Base-by-base conservation (phyloP, 139 green algal genomes). In the Chlamydomonas applanata region DNA sequence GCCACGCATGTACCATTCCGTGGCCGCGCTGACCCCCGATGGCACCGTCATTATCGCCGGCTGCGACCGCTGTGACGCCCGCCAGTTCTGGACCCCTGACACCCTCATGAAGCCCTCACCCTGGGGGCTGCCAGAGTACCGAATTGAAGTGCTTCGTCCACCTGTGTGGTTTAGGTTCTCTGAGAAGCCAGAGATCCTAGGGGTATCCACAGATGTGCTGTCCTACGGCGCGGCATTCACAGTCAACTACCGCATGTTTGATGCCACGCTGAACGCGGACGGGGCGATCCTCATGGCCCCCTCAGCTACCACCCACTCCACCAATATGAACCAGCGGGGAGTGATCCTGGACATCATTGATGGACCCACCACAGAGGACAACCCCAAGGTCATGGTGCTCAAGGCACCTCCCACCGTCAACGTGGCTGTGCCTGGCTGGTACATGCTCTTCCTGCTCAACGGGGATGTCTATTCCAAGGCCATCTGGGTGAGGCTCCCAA, bases 361-460 rank as follows among this genome's bases (percentile, higher is more conserved):
- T 4, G 53, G 11, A 20, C 53, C 24, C 53, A 4, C 53, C 4
- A 62, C 22, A 5, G 59, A 35, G 4, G 59, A 66, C 25, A 19
- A 44, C 11, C 11, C 11, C 59, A 49, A 52, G 16, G 40, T 14
- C 34, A 52, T 82, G 35, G 27, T 25, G 27, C 44, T 78, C 2
- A 22, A 54, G 40, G 71, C 30, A 0, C 72, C 72, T 19, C 60
- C 40, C 22, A 30, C 34, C 45, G 34, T 56, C 35, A 54, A 77
- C 69, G n/a, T 74, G 30, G 32, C 70, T 2, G 20, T 27, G 0
- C 32, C 45, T 4, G 62, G 62, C 22, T 4, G 34, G 22, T 80
- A 80, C 67, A 80, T 80, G 74, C 56, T 82, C 3, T 82, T 82
- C 71, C 64, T 82, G 71, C 71, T 82, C 17, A 78, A 78, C 53